phyloP scores from a whole-genome alignment of 306 rosid genomes.

The Pyrus bretschneideri region DNA sequence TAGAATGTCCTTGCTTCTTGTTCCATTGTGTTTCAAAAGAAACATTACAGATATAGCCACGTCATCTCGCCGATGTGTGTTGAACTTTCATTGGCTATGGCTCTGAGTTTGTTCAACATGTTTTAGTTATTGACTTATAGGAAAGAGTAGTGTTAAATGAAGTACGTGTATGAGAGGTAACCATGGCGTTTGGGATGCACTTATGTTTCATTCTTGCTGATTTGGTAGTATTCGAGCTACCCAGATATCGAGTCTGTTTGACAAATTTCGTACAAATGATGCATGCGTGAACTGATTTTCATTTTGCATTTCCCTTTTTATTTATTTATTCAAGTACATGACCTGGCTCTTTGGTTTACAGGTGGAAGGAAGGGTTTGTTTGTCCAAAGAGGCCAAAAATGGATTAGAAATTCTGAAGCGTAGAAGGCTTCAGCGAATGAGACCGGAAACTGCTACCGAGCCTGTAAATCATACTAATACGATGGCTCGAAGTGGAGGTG shows the following conservation, averaged over 20 bases:
- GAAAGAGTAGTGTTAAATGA: background rate
- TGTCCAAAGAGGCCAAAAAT: conserved; percentile 62
- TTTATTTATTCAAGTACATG: background rate
- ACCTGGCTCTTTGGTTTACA: conserved; percentile 14
- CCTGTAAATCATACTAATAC: conserved; percentile 35
- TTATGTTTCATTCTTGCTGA: background rate
- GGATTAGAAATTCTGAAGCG: conserved; percentile 70
- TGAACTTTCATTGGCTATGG: background rate
- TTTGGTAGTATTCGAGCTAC: background rate
- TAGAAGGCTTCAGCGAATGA: conserved; percentile 73
- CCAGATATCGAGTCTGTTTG: background rate
- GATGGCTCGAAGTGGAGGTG: conserved; percentile 90
- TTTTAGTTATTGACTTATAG: background rate
- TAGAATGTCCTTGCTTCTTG: background rate
- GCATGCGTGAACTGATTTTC: background rate
- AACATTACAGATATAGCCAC: background rate
- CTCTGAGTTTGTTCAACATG: background rate
- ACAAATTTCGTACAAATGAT: background rate
- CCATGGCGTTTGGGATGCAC: background rate
- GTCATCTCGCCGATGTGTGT: background rate
- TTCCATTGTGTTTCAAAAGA: background rate
- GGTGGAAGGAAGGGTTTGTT: conserved; percentile 82
- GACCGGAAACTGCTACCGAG: conserved; percentile 33
- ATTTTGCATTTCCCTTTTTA: background rate
- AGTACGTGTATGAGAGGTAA: background rate